Conservation (phyloP, 2,329 filamentous ascomycete species). For the Fusarium sp. region DNA sequence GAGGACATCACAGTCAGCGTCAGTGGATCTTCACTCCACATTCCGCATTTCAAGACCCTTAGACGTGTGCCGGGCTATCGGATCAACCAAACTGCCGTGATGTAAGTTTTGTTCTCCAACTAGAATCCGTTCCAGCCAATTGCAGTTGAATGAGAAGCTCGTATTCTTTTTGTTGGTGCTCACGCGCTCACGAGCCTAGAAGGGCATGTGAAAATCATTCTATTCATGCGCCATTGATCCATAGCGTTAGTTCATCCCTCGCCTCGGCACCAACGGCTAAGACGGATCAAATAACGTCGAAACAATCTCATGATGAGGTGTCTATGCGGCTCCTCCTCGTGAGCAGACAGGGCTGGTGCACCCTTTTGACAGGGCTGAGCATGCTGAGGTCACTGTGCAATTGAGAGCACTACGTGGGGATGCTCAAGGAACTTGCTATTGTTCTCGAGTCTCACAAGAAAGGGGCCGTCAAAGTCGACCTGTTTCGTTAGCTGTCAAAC, state of each 20-base stretch:
- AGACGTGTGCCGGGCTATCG: slow-evolving; percentile 6
- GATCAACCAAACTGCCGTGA: slow-evolving; percentile 25
- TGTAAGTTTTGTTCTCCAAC: not conserved
- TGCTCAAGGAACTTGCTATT: not conserved
- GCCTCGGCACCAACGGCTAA: slow-evolving; percentile 39
- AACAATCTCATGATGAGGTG: slow-evolving; percentile 18
- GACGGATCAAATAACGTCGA: slow-evolving; percentile 3
- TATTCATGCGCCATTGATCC: slow-evolving; percentile 5
- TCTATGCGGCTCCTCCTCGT: slow-evolving; percentile 8
- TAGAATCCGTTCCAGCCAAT: not conserved
- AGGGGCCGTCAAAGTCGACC: slow-evolving; percentile 13
- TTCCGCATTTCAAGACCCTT: slow-evolving; percentile 12
- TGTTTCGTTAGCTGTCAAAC: slow-evolving; percentile 24
- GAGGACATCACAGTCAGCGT: not conserved
- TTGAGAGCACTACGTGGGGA: not conserved
- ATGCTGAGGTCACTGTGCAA: slow-evolving; percentile 7
- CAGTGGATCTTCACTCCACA: slow-evolving; percentile 26
- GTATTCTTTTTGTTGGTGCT: slow-evolving; percentile 31
- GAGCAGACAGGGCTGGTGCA: slow-evolving; percentile 1
- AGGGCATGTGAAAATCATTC: slow-evolving; percentile 33
- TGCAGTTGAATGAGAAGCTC: slow-evolving; percentile 12
- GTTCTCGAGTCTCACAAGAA: slow-evolving; percentile 3
- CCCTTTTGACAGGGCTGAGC: not conserved
- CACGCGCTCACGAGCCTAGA: slow-evolving; percentile 31
- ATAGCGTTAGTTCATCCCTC: not conserved